These are phyloP conservation scores for Aspergillus steynii DNA, from an alignment of 495 filamentous ascomycete species.

Conservation along the genomic window DNA sequence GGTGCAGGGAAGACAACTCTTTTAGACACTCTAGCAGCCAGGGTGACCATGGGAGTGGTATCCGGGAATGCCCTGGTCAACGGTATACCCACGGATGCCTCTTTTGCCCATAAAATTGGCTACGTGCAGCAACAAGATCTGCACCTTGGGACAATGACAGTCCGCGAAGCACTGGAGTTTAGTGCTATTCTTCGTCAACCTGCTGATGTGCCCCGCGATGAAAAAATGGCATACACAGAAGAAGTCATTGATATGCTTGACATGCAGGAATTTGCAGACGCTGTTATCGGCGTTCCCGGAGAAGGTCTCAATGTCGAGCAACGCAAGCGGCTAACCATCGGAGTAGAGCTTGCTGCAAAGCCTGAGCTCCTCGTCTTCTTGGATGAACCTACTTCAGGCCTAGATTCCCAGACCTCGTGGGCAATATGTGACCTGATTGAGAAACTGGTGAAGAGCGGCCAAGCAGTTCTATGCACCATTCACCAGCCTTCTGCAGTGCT, in stretches of 20 bases:
- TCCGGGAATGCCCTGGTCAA: constrained; percentile 52
- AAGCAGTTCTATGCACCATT: constrained; percentile 83
- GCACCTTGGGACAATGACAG: constrained; percentile 77
- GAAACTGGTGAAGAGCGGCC: constrained; percentile 77
- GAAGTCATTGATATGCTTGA: constrained; percentile 86
- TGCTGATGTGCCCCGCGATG: constrained; percentile 59
- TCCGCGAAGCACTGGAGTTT: constrained; percentile 78
- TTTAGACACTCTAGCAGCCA: constrained; percentile 52
- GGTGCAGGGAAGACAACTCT: constrained; percentile 63
- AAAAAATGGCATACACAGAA: constrained; percentile 84
- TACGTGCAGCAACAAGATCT: constrained; percentile 95
- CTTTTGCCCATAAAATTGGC: constrained; percentile 86
- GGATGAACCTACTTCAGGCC: constrained; percentile 78
- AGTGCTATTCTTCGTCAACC: constrained; percentile 82
- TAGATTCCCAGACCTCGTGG: constrained; percentile 80
- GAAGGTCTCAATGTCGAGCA: constrained; percentile 78
- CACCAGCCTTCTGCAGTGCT: constrained; percentile 85
- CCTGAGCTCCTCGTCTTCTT: constrained; percentile 81
- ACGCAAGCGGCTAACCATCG: constrained; percentile 77
- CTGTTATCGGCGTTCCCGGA: constrained; percentile 25
- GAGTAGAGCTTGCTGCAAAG: constrained; percentile 81
- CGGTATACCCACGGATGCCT: constrained; percentile 56
- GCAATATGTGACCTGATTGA: constrained; percentile 70
- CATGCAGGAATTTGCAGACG: constrained; percentile 54
- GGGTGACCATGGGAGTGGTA: constrained; percentile 48